These are phyloP conservation scores for Eimeria maxima DNA, from an alignment of 169 alveolate species.

Conservation along the genomic window DNA sequence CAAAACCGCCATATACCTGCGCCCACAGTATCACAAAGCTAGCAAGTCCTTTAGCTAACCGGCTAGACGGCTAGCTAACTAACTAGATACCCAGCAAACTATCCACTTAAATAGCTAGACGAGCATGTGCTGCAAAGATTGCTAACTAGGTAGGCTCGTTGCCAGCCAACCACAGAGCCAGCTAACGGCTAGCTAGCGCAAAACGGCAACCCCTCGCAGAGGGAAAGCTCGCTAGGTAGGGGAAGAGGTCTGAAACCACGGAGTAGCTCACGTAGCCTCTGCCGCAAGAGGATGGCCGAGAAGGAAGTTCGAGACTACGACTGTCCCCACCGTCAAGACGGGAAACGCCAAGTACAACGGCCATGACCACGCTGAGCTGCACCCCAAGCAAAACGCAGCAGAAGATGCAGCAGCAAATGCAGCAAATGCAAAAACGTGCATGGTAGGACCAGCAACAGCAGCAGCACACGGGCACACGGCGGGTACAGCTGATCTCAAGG, in stretches of 20 bases:
- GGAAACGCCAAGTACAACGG: constrained; percentile 20
- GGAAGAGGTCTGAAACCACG: neutral
- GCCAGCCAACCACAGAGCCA: neutral
- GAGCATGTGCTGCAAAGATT: too few species aligned
- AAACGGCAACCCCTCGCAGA: neutral
- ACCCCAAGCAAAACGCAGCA: neutral
- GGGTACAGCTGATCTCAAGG: too few species aligned
- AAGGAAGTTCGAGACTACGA: neutral
- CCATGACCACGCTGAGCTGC: constrained; percentile 62
- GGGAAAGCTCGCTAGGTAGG: neutral
- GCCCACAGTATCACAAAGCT: neutral
- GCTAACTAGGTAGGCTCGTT: neutral
- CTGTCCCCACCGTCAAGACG: neutral
- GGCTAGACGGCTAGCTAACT: neutral
- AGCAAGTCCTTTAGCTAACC: neutral
- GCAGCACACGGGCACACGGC: neutral
- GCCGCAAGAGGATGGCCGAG: neutral
- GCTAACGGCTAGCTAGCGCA: neutral
- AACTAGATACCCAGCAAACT: neutral
- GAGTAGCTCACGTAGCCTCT: neutral
- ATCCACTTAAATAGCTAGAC: too few species aligned
- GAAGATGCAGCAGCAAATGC: neutral
- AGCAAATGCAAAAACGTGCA: neutral
- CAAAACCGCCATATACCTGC: constrained; percentile 16
- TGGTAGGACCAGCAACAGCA: neutral